A percentile compares a stretch with the other conserved stretches of the same genome.
Evolutionary conservation across 495 filamentous ascomycete genomes (phyloP).

Genomic region (Lasiosphaeria hispida): DNA sequence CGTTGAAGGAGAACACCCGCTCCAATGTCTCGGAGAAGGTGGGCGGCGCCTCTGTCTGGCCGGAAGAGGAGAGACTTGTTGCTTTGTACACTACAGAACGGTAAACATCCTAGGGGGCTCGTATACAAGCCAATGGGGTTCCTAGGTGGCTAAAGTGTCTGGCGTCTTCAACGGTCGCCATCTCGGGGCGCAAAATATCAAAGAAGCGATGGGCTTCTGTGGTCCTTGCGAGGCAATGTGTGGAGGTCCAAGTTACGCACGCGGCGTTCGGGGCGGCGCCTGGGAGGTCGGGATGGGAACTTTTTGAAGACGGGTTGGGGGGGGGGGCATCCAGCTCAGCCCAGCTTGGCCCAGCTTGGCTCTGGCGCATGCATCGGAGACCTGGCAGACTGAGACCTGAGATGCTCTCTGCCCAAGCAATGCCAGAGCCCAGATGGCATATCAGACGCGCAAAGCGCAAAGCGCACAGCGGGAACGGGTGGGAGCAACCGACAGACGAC

Average conservation of each 20-base stretch:
- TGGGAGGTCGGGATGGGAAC: background rate
- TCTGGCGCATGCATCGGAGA: background rate
- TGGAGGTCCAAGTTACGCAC: background rate
- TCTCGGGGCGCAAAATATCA: background rate
- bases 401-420: too few relatives aligned
- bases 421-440: too few relatives aligned
- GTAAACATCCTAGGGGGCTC: background rate
- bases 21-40: constrained; percentile 6
- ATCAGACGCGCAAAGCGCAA: background rate
- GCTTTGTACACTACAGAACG: too few relatives aligned
- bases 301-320: too few relatives aligned
- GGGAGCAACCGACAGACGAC: constrained; percentile 1
- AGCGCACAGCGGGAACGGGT: background rate
- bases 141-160: background rate
- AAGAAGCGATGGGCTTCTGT: background rate
- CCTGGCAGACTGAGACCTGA: too few relatives aligned
- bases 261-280: too few relatives aligned
- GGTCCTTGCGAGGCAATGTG: too few relatives aligned
- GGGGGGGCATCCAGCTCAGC: too few relatives aligned
- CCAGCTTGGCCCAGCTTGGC: background rate
- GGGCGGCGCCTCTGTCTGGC: background rate
- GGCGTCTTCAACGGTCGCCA: constrained; percentile 14
- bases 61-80: background rate
- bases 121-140: constrained; percentile 3
- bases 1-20: constrained; percentile 13